Evolutionary conservation across 306 rosid species (phyloP).

Genomic region (Begonia fuchsioides): DNA sequence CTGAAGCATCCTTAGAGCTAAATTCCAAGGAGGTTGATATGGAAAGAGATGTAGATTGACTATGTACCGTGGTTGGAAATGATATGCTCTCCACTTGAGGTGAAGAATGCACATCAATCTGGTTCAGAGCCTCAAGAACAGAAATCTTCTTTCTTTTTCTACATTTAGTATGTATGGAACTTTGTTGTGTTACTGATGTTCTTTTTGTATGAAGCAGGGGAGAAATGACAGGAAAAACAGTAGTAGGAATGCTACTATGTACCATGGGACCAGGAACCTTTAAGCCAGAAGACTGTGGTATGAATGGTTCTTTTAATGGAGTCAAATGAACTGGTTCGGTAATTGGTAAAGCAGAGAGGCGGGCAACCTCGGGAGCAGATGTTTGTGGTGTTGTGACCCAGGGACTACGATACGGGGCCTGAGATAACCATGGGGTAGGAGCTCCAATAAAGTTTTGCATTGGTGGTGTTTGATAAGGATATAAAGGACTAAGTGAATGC

Average conservation of each 20-base stretch:
- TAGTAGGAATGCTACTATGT: slow-evolving; percentile 32
- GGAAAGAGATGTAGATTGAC: slow-evolving; percentile 23
- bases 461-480: slow-evolving; percentile 61
- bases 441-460: slow-evolving; percentile 51
- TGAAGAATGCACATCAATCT: slow-evolving; percentile 34
- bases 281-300: slow-evolving; percentile 30
- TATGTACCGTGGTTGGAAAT: slow-evolving; percentile 23
- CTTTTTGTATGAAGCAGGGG: slow-evolving; percentile 32
- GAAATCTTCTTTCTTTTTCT: slow-evolving; percentile 59
- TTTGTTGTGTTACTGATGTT: slow-evolving; percentile 18
- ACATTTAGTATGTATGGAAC: slow-evolving; percentile 49
- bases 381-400: slow-evolving; percentile 56
- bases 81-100: slow-evolving; percentile 28
- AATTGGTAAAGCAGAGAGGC: slow-evolving; percentile 37
- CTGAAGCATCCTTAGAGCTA: slow-evolving; percentile 34
- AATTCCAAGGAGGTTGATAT: slow-evolving; percentile 25
- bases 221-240: slow-evolving; percentile 24
- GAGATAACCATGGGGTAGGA: slow-evolving; percentile 64
- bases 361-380: slow-evolving; percentile 36
- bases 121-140: slow-evolving; percentile 41
- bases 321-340: slow-evolving; percentile 38
- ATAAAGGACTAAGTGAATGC: slow-evolving; percentile 44
- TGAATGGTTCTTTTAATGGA: slow-evolving; percentile 37
- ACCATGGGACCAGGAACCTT: slow-evolving; percentile 34
- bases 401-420: slow-evolving; percentile 49